Evolutionary conservation across 1,139 yeast species (phyloP), one percentile per base, ranked within the genome.

Genomic region (Candida gigantensis): DNA sequence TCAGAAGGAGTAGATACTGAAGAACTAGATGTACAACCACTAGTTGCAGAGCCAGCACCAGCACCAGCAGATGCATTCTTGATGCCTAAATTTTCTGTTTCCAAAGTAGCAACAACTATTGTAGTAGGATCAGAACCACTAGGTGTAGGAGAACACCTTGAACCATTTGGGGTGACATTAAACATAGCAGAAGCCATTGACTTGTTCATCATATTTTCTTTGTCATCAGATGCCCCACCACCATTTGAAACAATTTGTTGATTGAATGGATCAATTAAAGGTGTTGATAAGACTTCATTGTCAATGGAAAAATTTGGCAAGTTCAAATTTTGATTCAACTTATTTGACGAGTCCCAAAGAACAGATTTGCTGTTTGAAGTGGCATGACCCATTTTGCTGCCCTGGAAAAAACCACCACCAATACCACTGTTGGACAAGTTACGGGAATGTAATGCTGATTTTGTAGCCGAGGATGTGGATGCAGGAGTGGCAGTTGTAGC

Each of bases 281-380:
- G 47, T 19, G 49, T 35, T 11, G 46, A 43, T 24, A 43, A 34
- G 2, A 43, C 36, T 29, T 43, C 44, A 27, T 41, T 40, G 30
- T 60, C 65, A 30, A 61, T 51, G 35, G 47, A 50, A 50, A 62
- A 61, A 34, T 41, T 55, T 13, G 67, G 68, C 35, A 61, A 51
- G 36, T 49, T 53, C 46, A 62, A 52, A 36, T 54, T 52, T 32
- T 52, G 54, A 43, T 54, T 53, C 43, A 55, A 45, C 42, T 58
- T 60, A 41, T 50, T 53, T 29, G 60, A 45, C 18, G 50, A 47
- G 36, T 60, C 65, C 66, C 66, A 60, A 15, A 60, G 44, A 26
- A 47, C 50, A 6, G 58, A 48, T 45, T 57, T 56, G 24, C 49
- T 45, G 24, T 27, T 24, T n/a, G 40, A 16, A 12, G 33, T 11